Evolutionary conservation across 2,329 filamentous ascomycete species (phyloP).

Genomic region (Alternaria consortialis): DNA sequence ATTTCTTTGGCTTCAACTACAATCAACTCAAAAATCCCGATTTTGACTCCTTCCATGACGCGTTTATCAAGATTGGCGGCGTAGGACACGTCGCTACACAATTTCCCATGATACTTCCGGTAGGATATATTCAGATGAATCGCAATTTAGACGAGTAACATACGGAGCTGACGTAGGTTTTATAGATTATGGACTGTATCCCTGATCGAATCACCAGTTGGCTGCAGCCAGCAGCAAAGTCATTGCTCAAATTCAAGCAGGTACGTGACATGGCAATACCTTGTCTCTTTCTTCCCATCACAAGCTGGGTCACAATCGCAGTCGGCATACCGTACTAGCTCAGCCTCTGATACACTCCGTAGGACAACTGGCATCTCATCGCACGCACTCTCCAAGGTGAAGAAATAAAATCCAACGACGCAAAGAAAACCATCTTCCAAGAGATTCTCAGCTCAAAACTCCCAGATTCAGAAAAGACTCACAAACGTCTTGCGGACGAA

Average conservation of each 20-base stretch:
- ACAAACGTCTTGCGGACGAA: slow-evolving; percentile 50
- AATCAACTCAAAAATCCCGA: slow-evolving; percentile 43
- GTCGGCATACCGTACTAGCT: background rate
- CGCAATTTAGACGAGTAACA: background rate
- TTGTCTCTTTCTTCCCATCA: background rate
- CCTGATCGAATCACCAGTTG: slow-evolving; percentile 41
- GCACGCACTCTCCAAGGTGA: slow-evolving; percentile 40
- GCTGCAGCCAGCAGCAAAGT: slow-evolving; percentile 44
- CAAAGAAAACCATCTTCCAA: slow-evolving; percentile 46
- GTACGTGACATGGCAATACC: slow-evolving; percentile 23
- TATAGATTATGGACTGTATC: slow-evolving; percentile 45
- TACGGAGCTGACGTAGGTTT: background rate
- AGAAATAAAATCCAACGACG: slow-evolving; percentile 43
- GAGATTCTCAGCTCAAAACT: slow-evolving; percentile 44
- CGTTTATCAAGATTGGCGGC: slow-evolving; percentile 43
- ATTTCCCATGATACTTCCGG: slow-evolving; percentile 43
- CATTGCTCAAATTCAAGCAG: slow-evolving; percentile 43
- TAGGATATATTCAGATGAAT: slow-evolving; percentile 19
- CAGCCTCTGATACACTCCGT: slow-evolving; percentile 2
- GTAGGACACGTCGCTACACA: slow-evolving; percentile 46
- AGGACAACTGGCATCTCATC: slow-evolving; percentile 39
- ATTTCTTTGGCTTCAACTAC: slow-evolving; percentile 51
- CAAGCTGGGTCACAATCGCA: too few species aligned
- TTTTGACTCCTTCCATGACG: slow-evolving; percentile 48
- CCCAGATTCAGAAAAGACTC: slow-evolving; percentile 48